These are phyloP conservation scores for Boletus rufocinnamomeus DNA, from an alignment of 768 basidiomycete genomes.

Conservation along the genomic window DNA sequence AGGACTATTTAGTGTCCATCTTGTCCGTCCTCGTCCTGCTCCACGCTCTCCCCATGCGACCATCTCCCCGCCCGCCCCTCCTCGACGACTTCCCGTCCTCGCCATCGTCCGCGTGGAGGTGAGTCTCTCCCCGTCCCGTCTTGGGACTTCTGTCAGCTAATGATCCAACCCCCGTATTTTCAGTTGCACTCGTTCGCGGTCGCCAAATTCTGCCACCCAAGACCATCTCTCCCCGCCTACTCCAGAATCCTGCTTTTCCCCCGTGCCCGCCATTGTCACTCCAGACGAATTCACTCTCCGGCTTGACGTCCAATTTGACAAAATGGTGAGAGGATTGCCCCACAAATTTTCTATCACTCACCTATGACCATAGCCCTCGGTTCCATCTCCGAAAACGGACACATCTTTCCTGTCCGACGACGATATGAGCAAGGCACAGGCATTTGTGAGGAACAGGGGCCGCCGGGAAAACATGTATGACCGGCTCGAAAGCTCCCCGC, in stretches of 20 bases:
- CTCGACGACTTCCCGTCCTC: conserved; percentile 16
- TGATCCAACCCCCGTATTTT: not conserved
- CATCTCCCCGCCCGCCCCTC: not conserved
- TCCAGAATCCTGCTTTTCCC: conserved; percentile 19
- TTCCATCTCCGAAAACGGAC: not conserved
- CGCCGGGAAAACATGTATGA: conserved; percentile 9
- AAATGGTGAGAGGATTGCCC: not conserved
- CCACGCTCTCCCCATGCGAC: conserved; percentile 4
- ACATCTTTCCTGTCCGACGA: conserved; percentile 11
- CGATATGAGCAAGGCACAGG: conserved; percentile 17
- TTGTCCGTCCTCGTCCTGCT: not conserved
- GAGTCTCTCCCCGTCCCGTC: conserved; percentile 1
- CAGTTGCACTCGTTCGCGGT: conserved; percentile 17
- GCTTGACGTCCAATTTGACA: conserved; percentile 14
- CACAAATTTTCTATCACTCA: conserved; percentile 2
- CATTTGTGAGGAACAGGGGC: conserved; percentile 20
- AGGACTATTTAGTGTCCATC: conserved; percentile 6
- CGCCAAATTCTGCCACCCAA: conserved; percentile 16
- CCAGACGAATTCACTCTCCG: conserved; percentile 18
- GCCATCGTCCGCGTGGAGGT: conserved; percentile 32
- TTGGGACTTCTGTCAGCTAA: not conserved
- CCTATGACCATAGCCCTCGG: not conserved
- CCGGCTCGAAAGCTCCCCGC: conserved; percentile 13
- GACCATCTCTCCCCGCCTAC: conserved; percentile 20
- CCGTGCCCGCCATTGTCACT: conserved; percentile 12